Percentiles rank a stretch among this genome's conserved stretches.
These are phyloP conservation scores for Musa acuminata DNA, from an alignment of 176 grass and related monocot species.

Conservation along the genomic window DNA sequence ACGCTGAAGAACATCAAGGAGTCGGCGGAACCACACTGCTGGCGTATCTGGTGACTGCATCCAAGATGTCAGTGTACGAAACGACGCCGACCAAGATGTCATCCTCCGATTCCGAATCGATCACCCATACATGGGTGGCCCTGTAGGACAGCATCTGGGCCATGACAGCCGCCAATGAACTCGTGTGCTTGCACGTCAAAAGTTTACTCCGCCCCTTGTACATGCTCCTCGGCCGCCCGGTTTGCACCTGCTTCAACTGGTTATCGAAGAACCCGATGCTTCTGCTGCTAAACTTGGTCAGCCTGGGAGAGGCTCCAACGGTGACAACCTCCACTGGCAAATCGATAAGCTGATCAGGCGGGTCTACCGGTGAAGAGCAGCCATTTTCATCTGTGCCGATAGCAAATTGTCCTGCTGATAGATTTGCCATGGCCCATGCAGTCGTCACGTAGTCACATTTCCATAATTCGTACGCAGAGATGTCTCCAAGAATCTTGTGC, in stretches of 20 bases:
- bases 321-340: slow-evolving; percentile 15
- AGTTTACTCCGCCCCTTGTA: slow-evolving; percentile 57
- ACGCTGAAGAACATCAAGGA: background rate
- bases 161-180: slow-evolving; percentile 79
- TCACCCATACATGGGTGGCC: slow-evolving; percentile 91
- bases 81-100: slow-evolving; percentile 63
- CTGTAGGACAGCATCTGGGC: slow-evolving; percentile 89
- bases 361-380: slow-evolving; percentile 13
- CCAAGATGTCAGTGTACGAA: slow-evolving; percentile 70
- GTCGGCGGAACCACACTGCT: background rate
- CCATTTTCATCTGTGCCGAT: slow-evolving; percentile 56
- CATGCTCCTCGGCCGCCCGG: slow-evolving; percentile 43
- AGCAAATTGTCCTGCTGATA: slow-evolving; percentile 77
- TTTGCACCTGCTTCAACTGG: slow-evolving; percentile 29
- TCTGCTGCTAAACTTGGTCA: slow-evolving; percentile 73
- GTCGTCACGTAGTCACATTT: slow-evolving; percentile 76
- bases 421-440: slow-evolving; percentile 69
- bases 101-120: slow-evolving; percentile 42
- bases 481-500: slow-evolving; percentile 77
- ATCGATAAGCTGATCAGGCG: slow-evolving; percentile 23
- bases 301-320: slow-evolving; percentile 38
- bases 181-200: slow-evolving; percentile 67
- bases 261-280: slow-evolving; percentile 68
- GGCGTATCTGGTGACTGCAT: slow-evolving; percentile 39
- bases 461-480: slow-evolving; percentile 88